Base-by-base conservation (phyloP, 352 stramenopile genomes). In the Globisporangium middletonii region DNA sequence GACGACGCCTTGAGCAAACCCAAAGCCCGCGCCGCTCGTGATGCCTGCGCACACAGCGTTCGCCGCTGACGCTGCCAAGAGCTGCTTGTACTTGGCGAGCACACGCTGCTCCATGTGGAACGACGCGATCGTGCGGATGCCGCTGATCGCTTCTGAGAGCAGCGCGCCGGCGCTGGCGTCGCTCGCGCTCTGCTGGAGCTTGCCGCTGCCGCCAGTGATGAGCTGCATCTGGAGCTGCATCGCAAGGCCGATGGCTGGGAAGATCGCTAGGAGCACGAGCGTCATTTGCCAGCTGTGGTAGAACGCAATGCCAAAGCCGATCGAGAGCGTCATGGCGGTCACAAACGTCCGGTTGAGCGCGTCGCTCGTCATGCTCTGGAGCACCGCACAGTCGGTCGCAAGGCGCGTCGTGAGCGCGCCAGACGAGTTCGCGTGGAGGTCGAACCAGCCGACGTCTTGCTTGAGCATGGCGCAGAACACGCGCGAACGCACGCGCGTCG, bases 381-480 rank as follows among this genome's bases (percentile, higher is more conserved):
- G 73, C 6, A 85, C 67, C 13, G 83, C 73, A 7, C 79, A 84
- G 61, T 96, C 87, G 0, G 72, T 88, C 0, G 85, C 68, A 9
- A 96, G 73, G 0, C 81, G 70, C 28, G 74, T 66, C 0, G 82
- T 73, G 9, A 96, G 67, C 0, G 81, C 81, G 0, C 84, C 83
- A 0, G 82, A 74, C 1, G 72, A 69, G 63, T 94, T 89, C 8
- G 72, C 62, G 4, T 83, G 62, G 30, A 63, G 27, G 48, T 94
- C 84, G 50, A 92, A 94, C 76, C 82, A 95, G 2, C 66, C 82
- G 33, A 92, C 67, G 41, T 95, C 82, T 53, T 92, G 85, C 4
- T 60, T 57, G 23, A 96, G 63, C 67, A 94, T 93, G 1, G 72
- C 63, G 11, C 53, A 23, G 48, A 87, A 92, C 15, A 71, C 71